These are phyloP conservation scores for Rubroboletus satanas DNA, from an alignment of 768 basidiomycete species.

Conservation along the genomic window DNA sequence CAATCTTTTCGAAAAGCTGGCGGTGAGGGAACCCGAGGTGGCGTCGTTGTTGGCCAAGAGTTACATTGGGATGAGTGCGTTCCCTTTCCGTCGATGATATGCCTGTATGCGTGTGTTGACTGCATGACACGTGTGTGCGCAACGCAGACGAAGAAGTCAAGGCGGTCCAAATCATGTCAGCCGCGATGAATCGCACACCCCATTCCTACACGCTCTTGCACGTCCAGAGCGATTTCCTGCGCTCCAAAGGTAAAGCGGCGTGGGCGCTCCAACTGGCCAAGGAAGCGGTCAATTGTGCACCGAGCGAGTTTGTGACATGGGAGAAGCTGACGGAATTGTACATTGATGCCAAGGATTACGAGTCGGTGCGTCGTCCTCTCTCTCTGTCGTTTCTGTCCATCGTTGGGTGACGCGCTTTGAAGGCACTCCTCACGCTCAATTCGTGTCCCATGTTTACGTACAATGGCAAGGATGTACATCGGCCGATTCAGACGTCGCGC, in stretches of 20 bases:
- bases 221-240: constrained; percentile 90
- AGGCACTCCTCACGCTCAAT: constrained; percentile 88
- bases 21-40: constrained; percentile 85
- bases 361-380: constrained; percentile 43
- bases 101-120: background rate
- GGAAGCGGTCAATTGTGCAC: constrained; percentile 97
- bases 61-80: constrained; percentile 97
- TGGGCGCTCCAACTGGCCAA: constrained; percentile 91
- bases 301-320: constrained; percentile 98
- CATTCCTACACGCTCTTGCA: constrained; percentile 94
- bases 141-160: constrained; percentile 93
- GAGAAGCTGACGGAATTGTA: constrained; percentile 95
- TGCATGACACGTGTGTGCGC: background rate
- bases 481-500: constrained; percentile 72
- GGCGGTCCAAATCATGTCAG: constrained; percentile 89
- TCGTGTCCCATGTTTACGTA: constrained; percentile 99
- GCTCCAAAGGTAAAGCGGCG: constrained; percentile 75
- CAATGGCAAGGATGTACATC: constrained; percentile 92
- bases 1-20: constrained; percentile 90
- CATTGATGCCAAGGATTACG: constrained; percentile 84
- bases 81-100: background rate
- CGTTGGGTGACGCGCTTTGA: background rate
- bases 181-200: constrained; percentile 78
- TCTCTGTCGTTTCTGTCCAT: background rate
- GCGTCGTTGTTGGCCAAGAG: constrained; percentile 80